phyloP scores from a whole-genome alignment of 139 green algal genomes.

The Marvania coccoides region DNA sequence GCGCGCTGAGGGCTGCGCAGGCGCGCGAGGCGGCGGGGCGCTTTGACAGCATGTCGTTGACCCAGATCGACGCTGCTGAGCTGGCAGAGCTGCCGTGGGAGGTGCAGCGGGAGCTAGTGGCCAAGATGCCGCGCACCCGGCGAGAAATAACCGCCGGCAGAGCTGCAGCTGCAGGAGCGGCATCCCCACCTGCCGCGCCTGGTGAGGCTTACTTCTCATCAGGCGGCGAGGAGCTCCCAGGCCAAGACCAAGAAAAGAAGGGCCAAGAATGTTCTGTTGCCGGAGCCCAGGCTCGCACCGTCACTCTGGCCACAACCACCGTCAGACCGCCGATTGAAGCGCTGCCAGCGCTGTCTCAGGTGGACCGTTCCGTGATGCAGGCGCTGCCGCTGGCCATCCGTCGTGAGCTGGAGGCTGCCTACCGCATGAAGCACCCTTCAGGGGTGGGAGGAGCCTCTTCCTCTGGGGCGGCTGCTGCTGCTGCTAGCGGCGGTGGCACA shows the following conservation, averaged over 20 bases:
- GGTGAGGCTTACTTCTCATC: no score
- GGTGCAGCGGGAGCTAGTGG: constrained; percentile 26
- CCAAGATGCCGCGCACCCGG: not conserved
- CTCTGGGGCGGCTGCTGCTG: not conserved
- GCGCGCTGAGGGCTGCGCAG: not conserved
- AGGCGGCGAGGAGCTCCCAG: not conserved
- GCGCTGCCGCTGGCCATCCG: constrained; percentile 52
- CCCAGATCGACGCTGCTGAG: constrained; percentile 31
- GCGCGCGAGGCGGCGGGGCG: not conserved
- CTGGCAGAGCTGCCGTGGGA: constrained; percentile 22
- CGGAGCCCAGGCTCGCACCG: not conserved
- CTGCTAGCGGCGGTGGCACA: not conserved
- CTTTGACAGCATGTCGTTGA: not conserved
- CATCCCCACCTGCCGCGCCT: not conserved
- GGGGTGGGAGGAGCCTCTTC: no score
- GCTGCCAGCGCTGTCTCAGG: constrained; percentile 45
- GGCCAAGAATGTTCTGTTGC: not conserved
- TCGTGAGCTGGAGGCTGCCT: constrained; percentile 61
- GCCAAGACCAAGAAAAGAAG: not conserved
- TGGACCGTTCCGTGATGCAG: constrained; percentile 60
- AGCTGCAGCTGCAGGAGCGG: not conserved
- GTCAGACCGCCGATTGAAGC: not conserved
- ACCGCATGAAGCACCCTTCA: constrained; percentile 10
- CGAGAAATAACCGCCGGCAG: not conserved
- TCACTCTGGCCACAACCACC: no score